Evolutionary conservation across 75 land plant species (phyloP), one percentile per base, ranked within the genome.

Genomic region (Ceratopteris richardii): DNA sequence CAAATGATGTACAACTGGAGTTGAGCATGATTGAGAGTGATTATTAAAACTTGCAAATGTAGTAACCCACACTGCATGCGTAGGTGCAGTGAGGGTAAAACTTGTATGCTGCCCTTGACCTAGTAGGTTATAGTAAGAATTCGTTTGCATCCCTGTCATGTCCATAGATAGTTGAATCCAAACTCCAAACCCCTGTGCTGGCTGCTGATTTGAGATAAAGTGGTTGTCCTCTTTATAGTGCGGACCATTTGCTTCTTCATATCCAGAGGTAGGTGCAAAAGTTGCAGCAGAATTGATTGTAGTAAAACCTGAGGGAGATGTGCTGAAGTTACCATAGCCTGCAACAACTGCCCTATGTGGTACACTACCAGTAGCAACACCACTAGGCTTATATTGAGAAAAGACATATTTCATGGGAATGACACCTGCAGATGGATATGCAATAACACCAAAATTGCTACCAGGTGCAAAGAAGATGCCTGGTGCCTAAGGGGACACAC

Each of bases 131-230:
- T 87, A 87, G 44, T 77, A 87, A 16, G 86, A 77, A 23, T 77
- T 54, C 0, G 91, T 60, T 56, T 77, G 91, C 70, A 87, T 14
- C 2, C 59, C 60, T 44, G 72, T 65, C 42, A 78, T 70, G 11
- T 83, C 92, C 29, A 82, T 69, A 10, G 71, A 62, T 25, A 52
- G 50, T 10, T 79, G 71, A 41, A 64, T 77, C 55, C 79, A 82
- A 31, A 87, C 71, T 87, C 92, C 80, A 11, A 80, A 64, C 27
- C 70, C 78, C 21, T 86, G 78, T 27, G 77, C 59, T 59, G 83
- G 87, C 42, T 90, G 96, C 64, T 79, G 81, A 69, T 72, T 84
- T 19, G 85, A 81, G 54, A 84, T 70, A 58, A 77, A 89, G 23
- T 80, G 59, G 28, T 72, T 83, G 59, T 68, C 75, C 47, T 89